Evolutionary conservation across 345 rosid genomes (phyloP).

Genomic region (Populus tremula): DNA sequence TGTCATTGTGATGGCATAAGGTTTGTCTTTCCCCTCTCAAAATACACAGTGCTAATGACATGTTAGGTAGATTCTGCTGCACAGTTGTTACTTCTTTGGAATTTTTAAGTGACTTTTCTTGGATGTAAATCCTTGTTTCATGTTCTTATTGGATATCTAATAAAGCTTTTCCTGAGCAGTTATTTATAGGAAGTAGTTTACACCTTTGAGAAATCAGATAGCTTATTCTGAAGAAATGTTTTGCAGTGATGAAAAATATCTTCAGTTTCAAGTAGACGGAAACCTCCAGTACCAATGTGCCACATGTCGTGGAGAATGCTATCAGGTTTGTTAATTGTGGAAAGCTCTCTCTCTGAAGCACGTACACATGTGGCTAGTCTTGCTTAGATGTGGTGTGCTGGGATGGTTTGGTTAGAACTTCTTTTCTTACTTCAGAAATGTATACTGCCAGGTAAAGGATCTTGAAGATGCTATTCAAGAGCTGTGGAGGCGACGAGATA

Average conservation of each 20-base stretch:
- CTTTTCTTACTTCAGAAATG: not conserved
- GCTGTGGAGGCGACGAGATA: conserved; percentile 91
- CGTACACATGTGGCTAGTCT: not conserved
- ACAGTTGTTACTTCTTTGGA: not conserved
- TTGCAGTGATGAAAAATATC: conserved; percentile 89
- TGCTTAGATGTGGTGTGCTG: not conserved
- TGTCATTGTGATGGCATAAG: conserved; percentile 96
- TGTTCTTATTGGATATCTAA: not conserved
- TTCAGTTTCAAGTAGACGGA: conserved; percentile 91
- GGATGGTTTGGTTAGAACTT: not conserved
- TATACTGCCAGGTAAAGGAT: conserved; percentile 65
- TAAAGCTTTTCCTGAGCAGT: not conserved
- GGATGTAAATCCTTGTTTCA: not conserved
- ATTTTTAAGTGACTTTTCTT: not conserved
- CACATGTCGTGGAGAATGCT: conserved; percentile 95
- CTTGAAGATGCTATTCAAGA: conserved; percentile 98
- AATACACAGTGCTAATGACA: not conserved
- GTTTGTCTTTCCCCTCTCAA: conserved; percentile 31
- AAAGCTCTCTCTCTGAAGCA: not conserved
- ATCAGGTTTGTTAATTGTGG: conserved; percentile 53
- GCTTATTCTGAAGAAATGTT: conserved; percentile 18
- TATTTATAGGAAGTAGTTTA: not conserved
- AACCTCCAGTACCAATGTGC: conserved; percentile 92
- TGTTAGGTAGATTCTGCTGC: not conserved
- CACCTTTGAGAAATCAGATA: conserved; percentile 7